Conservation (phyloP, 768 basidiomycete genomes). For the Naganishia friedmannii region DNA sequence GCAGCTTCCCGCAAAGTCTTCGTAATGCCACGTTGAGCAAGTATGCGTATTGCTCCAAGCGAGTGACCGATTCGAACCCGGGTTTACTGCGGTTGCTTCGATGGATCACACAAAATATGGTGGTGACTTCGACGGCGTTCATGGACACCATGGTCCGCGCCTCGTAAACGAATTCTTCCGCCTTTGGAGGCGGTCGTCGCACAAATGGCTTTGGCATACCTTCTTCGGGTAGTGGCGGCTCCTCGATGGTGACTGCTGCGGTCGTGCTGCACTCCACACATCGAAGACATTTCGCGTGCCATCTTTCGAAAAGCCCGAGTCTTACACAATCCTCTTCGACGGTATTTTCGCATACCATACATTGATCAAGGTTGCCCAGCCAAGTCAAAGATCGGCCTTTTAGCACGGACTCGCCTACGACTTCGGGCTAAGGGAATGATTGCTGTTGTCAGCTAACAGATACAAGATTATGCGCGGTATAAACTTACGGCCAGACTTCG, state of each 20-base stretch:
- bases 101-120: slow-evolving; percentile 76
- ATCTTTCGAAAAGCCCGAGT: slow-evolving; percentile 90
- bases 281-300: slow-evolving; percentile 93
- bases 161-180: slow-evolving; percentile 71
- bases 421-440: slow-evolving; percentile 40
- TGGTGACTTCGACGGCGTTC: slow-evolving; percentile 35
- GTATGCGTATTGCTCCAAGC: slow-evolving; percentile 96
- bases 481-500: slow-evolving; percentile 85
- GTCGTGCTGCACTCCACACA: slow-evolving; percentile 56
- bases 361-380: slow-evolving; percentile 62
- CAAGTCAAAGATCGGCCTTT: slow-evolving; percentile 38
- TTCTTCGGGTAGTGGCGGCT: slow-evolving; percentile 47
- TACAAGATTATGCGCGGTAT: slow-evolving; percentile 55
- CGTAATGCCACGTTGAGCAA: slow-evolving; percentile 90
- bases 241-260: slow-evolving; percentile 25
- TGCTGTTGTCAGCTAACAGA: slow-evolving; percentile 30
- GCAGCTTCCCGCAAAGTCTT: slow-evolving; percentile 72
- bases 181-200: slow-evolving; percentile 76
- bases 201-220: slow-evolving; percentile 56
- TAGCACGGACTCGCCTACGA: slow-evolving; percentile 49
- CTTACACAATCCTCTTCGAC: slow-evolving; percentile 97
- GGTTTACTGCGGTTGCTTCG: slow-evolving; percentile 63
- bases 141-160: slow-evolving; percentile 60
- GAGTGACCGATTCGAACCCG: slow-evolving; percentile 87
- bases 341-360: slow-evolving; percentile 79